Evolutionary conservation across 257 asterid species (phyloP), one percentile per base, ranked within the genome.

Genomic region (Ophiorrhiza pumila): DNA sequence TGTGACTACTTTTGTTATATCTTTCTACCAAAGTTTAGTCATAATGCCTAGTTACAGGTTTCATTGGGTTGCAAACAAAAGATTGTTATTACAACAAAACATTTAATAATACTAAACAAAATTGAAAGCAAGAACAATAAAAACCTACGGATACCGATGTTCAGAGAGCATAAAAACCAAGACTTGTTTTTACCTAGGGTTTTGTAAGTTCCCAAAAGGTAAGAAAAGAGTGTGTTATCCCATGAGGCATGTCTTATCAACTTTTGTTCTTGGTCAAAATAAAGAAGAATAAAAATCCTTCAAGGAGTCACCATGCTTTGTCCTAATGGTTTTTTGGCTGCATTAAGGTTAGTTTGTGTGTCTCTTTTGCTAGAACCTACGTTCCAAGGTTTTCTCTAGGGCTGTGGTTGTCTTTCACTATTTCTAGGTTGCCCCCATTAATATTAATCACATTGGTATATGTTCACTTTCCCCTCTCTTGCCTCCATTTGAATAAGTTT

Each of bases 171-270:
- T 41, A 58, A 39, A 31, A 31, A n/a, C 63, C 41, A 58, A 65
- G 42, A 31, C 1, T 47, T 61, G 5, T 32, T 39, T 53, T 47
- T n/a, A n/a, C n/a, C 41, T 34, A 55, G 69, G 65, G 67, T 39
- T 39, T 53, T 27, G 71, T 4, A 55, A 53, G 61, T 47, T 12
- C n/a, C 47, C 13, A 69, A 37, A 69, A 69, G 65, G 29, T 34
- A 34, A 32, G 5, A 23, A 66, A 25, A 42, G 72, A 25, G 65
- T 60, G 84, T 69, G 81, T 76, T 74, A 74, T 84, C 85, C 86
- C 72, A 76, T 67, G 74, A 56, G 77, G 84, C 81, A 84, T 83
- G 91, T 85, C 84, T 76, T 56, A 69, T 82, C 76, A 75, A 5
- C 68, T 60, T 73, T 56, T 55, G 64, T 72, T 71, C 45, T 72